Conservation (phyloP, 345 rosid species). For the Pugionium dolabratum region DNA sequence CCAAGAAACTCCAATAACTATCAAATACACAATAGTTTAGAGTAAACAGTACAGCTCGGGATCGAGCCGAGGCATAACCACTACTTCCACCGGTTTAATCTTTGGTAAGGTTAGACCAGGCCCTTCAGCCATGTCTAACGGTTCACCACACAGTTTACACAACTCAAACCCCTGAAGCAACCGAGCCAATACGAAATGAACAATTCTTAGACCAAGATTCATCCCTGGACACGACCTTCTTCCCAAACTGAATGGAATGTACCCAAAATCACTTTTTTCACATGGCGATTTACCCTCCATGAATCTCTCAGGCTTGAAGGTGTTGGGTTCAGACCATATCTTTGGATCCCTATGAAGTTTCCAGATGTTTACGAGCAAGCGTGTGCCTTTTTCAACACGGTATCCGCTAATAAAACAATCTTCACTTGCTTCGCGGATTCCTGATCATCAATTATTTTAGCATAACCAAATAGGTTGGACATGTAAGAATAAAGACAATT, state of each 20-base stretch:
- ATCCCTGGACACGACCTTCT: conserved; percentile 63
- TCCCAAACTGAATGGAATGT: conserved; percentile 53
- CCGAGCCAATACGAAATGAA: conserved; percentile 49
- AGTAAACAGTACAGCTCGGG: conserved; percentile 33
- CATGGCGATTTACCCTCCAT: conserved; percentile 35
- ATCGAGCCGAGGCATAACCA: conserved; percentile 46
- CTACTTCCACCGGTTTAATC: conserved; percentile 45
- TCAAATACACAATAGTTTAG: neutral
- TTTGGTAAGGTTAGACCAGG: conserved; percentile 52
- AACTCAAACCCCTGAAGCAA: conserved; percentile 55
- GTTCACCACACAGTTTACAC: neutral
- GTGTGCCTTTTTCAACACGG: conserved; percentile 51
- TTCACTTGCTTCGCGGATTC: conserved; percentile 51
- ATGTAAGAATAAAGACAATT: neutral
- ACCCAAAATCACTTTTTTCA: conserved; percentile 34
- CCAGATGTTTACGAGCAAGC: conserved; percentile 55
- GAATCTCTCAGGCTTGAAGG: conserved; percentile 57
- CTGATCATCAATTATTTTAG: conserved; percentile 25
- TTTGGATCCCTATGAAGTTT: conserved; percentile 61
- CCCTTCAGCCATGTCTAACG: conserved; percentile 54
- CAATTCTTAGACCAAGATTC: conserved; percentile 46
- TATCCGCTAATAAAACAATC: conserved; percentile 51
- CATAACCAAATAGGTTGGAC: neutral
- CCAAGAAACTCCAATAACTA: neutral
- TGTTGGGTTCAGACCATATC: conserved; percentile 45